Base-by-base conservation (phyloP, 768 basidiomycete species). In the Leccinellum luteum region DNA sequence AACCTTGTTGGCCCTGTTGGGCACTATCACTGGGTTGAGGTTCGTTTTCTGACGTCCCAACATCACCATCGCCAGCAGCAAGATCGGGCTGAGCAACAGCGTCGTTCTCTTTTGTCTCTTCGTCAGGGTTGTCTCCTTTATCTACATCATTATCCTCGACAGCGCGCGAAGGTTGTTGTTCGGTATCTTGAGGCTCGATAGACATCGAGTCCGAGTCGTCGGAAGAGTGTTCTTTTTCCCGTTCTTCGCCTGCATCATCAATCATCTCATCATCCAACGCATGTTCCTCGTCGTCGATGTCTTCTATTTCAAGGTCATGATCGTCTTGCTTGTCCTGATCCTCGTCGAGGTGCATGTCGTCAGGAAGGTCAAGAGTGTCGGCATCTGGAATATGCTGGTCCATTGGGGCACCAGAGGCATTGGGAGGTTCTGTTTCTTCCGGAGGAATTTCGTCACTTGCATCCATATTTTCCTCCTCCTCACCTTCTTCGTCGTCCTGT, bases 301-400 rank as follows among this genome's bases (percentile, higher is more conserved):
- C 74, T 48, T 78, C 79, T 64, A 76, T 70, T 7, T 51, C 64
- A 5, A 59, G 51, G 19, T 66, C 67, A 2, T 62, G 59, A 21
- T 67, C 68, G 9, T 73, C 69, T 21, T 55, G 60, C 30, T 72
- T 68, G 48, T 72, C 72, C 28, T 58, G 62, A 19, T 63, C 63
- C 51, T 75, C 71, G 21, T 77, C 79, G 25, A 95, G 70, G 53
- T 92, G 77, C 74, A 96, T 78, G 60, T 93, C 86, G 32, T 98
- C 95, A 0, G 96, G 96, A 10, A 98, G 79, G 65, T 98, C 90
- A 45, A 98, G 80, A 5, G 85, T 86, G 52, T 96, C 81, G 3
- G 87, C 87, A 59, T 97, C 91, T 23, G 81, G 86, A 47, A 93
- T 73, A 58, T 85, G 78, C 19, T 93, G 84, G 56, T 95, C 87